phyloP scores from a whole-genome alignment of 495 filamentous ascomycete genomes.

The Lentithecium fluviatile region DNA sequence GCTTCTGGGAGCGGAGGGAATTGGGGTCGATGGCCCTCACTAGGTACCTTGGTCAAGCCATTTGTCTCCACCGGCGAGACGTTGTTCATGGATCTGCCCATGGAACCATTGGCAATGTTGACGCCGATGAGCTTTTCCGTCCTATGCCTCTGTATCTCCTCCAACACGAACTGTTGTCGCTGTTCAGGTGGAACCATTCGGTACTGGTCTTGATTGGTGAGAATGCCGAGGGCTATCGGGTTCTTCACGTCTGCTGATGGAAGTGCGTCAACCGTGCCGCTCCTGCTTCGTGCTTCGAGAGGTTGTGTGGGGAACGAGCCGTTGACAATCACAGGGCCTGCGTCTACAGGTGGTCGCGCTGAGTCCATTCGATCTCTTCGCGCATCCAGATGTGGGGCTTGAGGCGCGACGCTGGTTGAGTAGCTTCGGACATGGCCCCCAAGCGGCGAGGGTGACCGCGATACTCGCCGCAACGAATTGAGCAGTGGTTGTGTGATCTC shows the following conservation, averaged over 20 bases:
- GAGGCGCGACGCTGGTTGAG: constrained; percentile 33
- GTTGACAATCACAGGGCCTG: constrained; percentile 49
- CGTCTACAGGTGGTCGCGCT: constrained; percentile 28
- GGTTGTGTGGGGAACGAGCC: constrained; percentile 42
- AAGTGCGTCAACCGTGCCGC: constrained; percentile 25
- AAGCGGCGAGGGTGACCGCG: constrained; percentile 45
- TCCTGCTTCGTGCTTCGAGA: constrained; percentile 18
- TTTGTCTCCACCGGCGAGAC: constrained; percentile 12
- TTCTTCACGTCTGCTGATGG: constrained; percentile 19
- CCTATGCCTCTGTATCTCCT: constrained; percentile 30
- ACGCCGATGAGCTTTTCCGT: constrained; percentile 4
- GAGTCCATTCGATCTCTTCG: constrained; percentile 27
- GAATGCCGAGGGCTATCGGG: constrained; percentile 28
- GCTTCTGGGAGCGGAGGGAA: constrained; percentile 24
- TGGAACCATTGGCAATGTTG: constrained; percentile 20
- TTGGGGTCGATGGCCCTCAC: constrained; percentile 14
- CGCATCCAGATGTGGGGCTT: constrained; percentile 3
- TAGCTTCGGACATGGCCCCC: constrained; percentile 39
- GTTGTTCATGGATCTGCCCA: background rate
- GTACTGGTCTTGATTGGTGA: constrained; percentile 22
- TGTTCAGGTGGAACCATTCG: constrained; percentile 14
- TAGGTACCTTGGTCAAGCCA: constrained; percentile 12
- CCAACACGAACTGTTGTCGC: constrained; percentile 22
- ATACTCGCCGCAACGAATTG: constrained; percentile 33
- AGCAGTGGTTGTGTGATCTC: constrained; percentile 45